These are phyloP conservation scores for Hapsidospora chrysogenum DNA, from an alignment of 495 filamentous ascomycete species.

Conservation along the genomic window DNA sequence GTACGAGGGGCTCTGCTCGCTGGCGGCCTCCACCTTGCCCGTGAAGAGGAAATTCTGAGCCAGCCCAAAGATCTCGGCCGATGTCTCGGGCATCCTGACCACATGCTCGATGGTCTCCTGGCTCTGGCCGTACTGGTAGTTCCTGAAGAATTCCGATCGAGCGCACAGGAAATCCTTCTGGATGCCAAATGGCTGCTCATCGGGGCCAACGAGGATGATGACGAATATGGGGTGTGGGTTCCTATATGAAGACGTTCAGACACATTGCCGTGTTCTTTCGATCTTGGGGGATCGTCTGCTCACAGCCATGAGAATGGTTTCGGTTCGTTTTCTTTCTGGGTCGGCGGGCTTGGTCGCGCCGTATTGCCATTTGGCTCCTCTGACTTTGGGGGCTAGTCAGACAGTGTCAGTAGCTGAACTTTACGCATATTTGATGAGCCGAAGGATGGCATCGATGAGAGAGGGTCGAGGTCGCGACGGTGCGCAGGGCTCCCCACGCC, in stretches of 20 bases:
- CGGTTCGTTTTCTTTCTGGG: too few relatives aligned
- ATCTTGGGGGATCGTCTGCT: too few relatives aligned
- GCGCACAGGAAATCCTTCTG: slow-evolving; percentile 36
- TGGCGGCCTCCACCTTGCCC: slow-evolving; percentile 21
- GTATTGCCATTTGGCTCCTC: too few relatives aligned
- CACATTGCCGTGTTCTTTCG: slow-evolving; percentile 1
- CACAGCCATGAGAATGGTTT: background rate
- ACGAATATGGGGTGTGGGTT: slow-evolving; percentile 35
- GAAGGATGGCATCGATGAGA: too few relatives aligned
- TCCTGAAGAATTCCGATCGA: slow-evolving; percentile 27
- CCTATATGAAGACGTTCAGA: slow-evolving; percentile 6
- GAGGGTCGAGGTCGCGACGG: too few relatives aligned
- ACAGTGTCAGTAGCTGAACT: too few relatives aligned
- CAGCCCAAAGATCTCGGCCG: slow-evolving; percentile 28
- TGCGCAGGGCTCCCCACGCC: too few relatives aligned
- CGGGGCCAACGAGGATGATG: slow-evolving; percentile 30
- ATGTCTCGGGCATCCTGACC: slow-evolving; percentile 26
- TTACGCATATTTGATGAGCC: too few relatives aligned
- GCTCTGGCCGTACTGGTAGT: too few relatives aligned
- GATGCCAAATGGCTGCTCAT: slow-evolving; percentile 32
- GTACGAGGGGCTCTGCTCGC: slow-evolving; percentile 24
- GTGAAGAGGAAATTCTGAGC: slow-evolving; percentile 36
- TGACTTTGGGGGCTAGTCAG: too few relatives aligned
- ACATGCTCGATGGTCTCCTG: slow-evolving; percentile 29
- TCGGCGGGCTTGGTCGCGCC: too few relatives aligned